Evolutionary conservation across 1,284 basidiomycete genomes (phyloP), one percentile per base, ranked within the genome.

Genomic region (Ustilago sp.): DNA sequence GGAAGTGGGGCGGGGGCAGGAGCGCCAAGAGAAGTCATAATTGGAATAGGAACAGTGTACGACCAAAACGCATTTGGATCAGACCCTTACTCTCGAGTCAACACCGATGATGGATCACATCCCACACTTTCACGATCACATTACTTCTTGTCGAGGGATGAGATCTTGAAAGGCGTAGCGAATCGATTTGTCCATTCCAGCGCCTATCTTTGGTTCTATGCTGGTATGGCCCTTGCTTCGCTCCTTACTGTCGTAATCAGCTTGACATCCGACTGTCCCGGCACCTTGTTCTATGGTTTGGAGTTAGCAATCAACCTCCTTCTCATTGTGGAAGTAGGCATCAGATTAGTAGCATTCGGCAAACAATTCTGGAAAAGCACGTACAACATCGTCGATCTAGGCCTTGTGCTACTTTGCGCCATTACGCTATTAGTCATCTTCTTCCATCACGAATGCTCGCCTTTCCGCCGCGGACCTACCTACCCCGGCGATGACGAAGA

Each of bases 311-410:
- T 86, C 66, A 86, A 86, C 53, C 54, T 83, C 23, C 74, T 80
- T 1, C 70, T 86, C 38, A 83, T 86, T 13, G 79, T 76, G 6
- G 84, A 86, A 62, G 84, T 86, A 19, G 74, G 78, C 2, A 78
- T 84, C 17, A 52, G 84, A 2, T 68, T 83, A 11, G 63, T 83
- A 3, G 84, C 84, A 0, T 86, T 84, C 31, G 84, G 84, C 15
- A 82, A 77, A 58, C 81, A 85, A 59, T 86, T 86, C 63, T 86
- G 84, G 84, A 82, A 83, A 45, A 81, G 79, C 36, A 79, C 81
- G 11, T 84, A 82, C 72, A 86, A 86, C 65, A 62, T 84, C 13
- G 62, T 86, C 23, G 84, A 86, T 52, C 70, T 86, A 17, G 69
- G 74, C 43, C 66, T 86, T 17, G 83, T 85, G 3, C 41, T 82